phyloP scores from a whole-genome alignment of 2,329 filamentous ascomycete genomes.

The Neopestalotiopsis rosae region DNA sequence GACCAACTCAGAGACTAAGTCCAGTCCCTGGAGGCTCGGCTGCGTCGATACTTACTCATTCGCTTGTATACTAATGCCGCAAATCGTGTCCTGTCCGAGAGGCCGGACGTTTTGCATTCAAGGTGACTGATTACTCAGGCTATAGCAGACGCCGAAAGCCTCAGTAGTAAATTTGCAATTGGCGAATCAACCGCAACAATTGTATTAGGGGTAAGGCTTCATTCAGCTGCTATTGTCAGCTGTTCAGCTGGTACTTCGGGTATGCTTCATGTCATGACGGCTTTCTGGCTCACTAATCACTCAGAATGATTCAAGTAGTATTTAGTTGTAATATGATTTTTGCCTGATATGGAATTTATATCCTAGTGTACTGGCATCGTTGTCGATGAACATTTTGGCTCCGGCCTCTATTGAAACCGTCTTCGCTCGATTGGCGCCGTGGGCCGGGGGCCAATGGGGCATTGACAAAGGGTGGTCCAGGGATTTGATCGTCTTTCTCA shows the following conservation, averaged over 20 bases:
- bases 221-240: neutral
- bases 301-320: neutral
- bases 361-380: conserved; percentile 3
- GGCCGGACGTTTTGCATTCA: neutral
- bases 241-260: neutral
- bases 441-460: neutral
- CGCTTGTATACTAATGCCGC: neutral
- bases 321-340: neutral
- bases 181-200: neutral
- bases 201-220: neutral
- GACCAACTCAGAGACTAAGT: neutral
- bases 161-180: neutral
- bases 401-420: neutral
- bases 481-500: neutral
- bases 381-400: neutral
- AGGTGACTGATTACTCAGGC: neutral
- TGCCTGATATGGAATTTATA: conserved; percentile 4
- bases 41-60: neutral
- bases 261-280: neutral
- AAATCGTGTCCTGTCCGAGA: neutral
- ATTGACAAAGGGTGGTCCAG: neutral
- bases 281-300: neutral
- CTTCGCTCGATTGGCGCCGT: neutral
- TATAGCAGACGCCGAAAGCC: neutral
- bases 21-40: neutral